Base-by-base conservation (phyloP, 768 basidiomycete species). In the Lactifluus volemus region DNA sequence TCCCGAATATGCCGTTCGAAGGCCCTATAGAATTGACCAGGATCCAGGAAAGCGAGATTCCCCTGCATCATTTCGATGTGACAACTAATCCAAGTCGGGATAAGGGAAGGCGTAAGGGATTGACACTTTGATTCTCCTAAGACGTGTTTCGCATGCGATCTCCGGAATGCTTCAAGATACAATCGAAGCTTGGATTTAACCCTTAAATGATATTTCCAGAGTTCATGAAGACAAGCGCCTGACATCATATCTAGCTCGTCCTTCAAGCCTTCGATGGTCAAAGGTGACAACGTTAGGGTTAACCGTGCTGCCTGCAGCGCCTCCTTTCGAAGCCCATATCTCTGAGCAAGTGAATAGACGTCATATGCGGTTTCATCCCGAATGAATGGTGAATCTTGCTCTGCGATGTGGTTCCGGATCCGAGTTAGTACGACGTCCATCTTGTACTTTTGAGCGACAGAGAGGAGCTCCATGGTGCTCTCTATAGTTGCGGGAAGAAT, bases 401-500 rank as follows among this genome's bases (percentile, higher is more conserved):
- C 52, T 19, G 52, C 4, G 38, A 54, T 42, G 12, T 48, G 45
- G 38, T 32, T 41, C n/a, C 53, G 42, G 29, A 54, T 53, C 19
- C 48, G 52, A 11, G 45, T 32, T 4, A 60, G 45, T 11, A 54
- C 38, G 11, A 17, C 25, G 5, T 42, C 53, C 59, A 60, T 60
- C 47, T 54, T 32, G 38, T 60, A 60, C 29, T 32, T 34, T 34
- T 54, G 47, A 2, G 59, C 36, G 5, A 29, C 45, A 0, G 59
- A 60, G 15, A 60, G 15, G 15, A 60, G 59, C 21, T 48, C 59
- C 59, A 60, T 60, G n/a, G 14, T 14, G 15, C 54, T 36, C 7
- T 54, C 59, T 0, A 21, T n/a, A 1, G 36, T 42, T 14, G 36
- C 32, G 4, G 59, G 59, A 30, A 54, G 47, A 41, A 60, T 15